Evolutionary conservation across 2,329 filamentous ascomycete genomes (phyloP).

Genomic region (Ilyonectria destructans): DNA sequence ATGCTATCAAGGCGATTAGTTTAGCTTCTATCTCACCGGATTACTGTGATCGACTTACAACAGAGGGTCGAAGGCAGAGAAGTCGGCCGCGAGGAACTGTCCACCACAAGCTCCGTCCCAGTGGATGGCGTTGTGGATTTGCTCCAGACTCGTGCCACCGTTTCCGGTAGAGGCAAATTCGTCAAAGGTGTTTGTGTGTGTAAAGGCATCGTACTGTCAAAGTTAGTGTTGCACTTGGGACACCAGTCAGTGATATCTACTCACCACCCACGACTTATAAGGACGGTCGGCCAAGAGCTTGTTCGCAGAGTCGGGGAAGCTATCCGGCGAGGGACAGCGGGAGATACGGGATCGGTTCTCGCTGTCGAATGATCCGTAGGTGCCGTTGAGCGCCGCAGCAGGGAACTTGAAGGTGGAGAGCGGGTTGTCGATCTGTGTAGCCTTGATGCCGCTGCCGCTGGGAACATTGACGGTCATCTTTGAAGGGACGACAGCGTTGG

Average conservation of each 20-base stretch:
- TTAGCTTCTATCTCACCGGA: neutral
- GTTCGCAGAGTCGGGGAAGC: slow-evolving; percentile 61
- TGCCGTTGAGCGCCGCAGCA: slow-evolving; percentile 54
- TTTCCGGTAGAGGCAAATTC: slow-evolving; percentile 55
- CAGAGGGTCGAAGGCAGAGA: slow-evolving; percentile 63
- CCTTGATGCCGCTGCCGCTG: slow-evolving; percentile 50
- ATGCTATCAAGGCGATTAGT: slow-evolving; percentile 48
- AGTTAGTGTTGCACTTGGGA: slow-evolving; percentile 19
- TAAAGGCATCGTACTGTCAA: slow-evolving; percentile 60
- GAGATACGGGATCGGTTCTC: slow-evolving; percentile 56
- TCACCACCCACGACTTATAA: slow-evolving; percentile 61
- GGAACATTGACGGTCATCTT: slow-evolving; percentile 61
- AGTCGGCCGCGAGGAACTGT: slow-evolving; percentile 59
- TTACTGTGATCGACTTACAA: slow-evolving; percentile 55
- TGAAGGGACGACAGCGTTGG: slow-evolving; percentile 55
- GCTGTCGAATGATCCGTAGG: slow-evolving; percentile 56
- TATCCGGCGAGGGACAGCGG: slow-evolving; percentile 57
- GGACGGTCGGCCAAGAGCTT: slow-evolving; percentile 49
- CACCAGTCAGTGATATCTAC: slow-evolving; percentile 35
- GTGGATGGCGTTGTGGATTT: slow-evolving; percentile 61
- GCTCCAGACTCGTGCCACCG: slow-evolving; percentile 60
- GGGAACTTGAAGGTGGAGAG: slow-evolving; percentile 69
- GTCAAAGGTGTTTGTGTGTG: slow-evolving; percentile 54
- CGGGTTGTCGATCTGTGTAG: slow-evolving; percentile 65
- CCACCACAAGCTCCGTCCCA: slow-evolving; percentile 59